A percentile compares a stretch with the other conserved stretches of the same genome.
Conservation (phyloP, 306 rosid genomes). For the Oemleria cerasiformis region DNA sequence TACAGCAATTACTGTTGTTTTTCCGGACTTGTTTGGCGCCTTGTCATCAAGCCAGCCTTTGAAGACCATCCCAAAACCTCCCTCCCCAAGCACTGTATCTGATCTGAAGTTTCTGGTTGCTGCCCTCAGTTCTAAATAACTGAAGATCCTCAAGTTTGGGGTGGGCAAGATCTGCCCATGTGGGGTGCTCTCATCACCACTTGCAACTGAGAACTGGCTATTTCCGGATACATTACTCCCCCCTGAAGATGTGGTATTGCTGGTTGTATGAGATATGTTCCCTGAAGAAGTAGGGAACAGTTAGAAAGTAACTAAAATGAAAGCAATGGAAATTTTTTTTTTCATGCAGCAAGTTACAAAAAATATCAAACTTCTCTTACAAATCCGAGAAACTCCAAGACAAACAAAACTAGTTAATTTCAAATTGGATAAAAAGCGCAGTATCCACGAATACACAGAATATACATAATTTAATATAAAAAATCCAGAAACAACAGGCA, state of each 20-base stretch:
- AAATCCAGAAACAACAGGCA: not conserved
- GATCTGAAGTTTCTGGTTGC: conserved; percentile 79
- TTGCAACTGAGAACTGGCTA: conserved; percentile 62
- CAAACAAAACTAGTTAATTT: not conserved
- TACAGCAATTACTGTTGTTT: conserved; percentile 66
- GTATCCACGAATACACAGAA: not conserved
- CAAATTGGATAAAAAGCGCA: not conserved
- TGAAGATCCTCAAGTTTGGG: conserved; percentile 63
- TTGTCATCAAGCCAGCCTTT: conserved; percentile 93
- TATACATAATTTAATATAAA: not conserved
- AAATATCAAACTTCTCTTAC: not conserved
- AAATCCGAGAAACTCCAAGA: not conserved
- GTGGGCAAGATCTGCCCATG: conserved; percentile 70
- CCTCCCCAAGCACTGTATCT: conserved; percentile 86
- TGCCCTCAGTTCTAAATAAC: conserved; percentile 62
- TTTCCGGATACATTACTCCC: conserved; percentile 41
- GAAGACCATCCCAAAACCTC: conserved; percentile 89
- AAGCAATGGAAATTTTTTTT: not conserved
- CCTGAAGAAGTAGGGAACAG: not conserved
- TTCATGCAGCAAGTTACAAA: conserved; percentile 9
- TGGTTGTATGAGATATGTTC: conserved; percentile 48
- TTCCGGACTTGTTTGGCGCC: conserved; percentile 45
- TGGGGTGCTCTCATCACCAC: conserved; percentile 44
- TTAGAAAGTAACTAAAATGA: not conserved
- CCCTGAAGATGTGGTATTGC: conserved; percentile 50